phyloP scores from a whole-genome alignment of 768 basidiomycete genomes.

The Leccinellum luteum region DNA sequence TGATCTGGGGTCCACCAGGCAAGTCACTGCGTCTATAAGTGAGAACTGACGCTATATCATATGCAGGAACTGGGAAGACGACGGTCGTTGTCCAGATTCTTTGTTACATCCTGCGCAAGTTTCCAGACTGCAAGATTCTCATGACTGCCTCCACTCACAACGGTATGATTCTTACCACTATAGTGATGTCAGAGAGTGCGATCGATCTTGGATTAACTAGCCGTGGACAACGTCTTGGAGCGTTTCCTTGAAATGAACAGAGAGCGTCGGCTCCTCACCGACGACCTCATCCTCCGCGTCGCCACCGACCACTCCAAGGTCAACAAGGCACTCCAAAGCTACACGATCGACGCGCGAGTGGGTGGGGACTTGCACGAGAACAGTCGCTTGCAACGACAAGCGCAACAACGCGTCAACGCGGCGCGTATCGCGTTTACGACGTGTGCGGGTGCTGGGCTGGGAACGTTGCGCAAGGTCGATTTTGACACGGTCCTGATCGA shows the following conservation, averaged over 20 bases:
- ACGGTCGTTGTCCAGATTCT: conserved; percentile 67
- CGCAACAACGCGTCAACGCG: conserved; percentile 53
- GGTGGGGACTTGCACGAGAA: conserved; percentile 60
- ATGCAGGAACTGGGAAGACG: conserved; percentile 65
- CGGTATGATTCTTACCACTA: conserved; percentile 33
- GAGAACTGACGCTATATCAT: not conserved
- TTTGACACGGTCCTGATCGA: conserved; percentile 67
- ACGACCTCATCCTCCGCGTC: conserved; percentile 62
- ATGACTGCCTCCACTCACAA: conserved; percentile 76
- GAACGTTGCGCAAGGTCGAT: conserved; percentile 50
- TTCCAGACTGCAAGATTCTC: conserved; percentile 45
- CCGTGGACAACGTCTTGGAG: conserved; percentile 69
- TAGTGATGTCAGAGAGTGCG: not conserved
- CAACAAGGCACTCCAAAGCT: conserved; percentile 52
- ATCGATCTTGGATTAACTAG: conserved; percentile 30
- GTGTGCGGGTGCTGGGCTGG: conserved; percentile 61
- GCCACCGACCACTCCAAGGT: conserved; percentile 66
- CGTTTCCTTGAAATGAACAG: conserved; percentile 54
- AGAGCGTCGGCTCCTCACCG: conserved; percentile 39
- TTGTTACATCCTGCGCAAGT: conserved; percentile 36
- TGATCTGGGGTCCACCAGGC: conserved; percentile 76
- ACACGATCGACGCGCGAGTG: conserved; percentile 62
- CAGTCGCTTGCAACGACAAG: conserved; percentile 53
- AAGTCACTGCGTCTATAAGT: not conserved
- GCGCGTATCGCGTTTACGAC: conserved; percentile 64